A percentile compares a stretch with the other conserved stretches of the same genome.
phyloP scores from a whole-genome alignment of 2,329 filamentous ascomycete species.

The Beauveria sp. region DNA sequence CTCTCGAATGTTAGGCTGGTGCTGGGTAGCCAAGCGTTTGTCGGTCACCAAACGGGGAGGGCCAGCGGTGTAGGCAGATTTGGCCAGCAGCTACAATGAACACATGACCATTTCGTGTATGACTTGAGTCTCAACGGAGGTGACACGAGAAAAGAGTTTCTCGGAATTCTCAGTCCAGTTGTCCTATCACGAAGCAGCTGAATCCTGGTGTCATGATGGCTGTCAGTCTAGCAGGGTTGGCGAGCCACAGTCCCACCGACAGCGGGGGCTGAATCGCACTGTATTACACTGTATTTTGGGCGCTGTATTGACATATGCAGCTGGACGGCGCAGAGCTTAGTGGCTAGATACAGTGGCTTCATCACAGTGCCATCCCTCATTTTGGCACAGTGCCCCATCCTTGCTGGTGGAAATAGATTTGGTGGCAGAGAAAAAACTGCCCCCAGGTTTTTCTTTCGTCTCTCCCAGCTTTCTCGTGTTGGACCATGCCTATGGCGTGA shows the following conservation, averaged over 20 bases:
- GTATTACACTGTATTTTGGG: conserved; percentile 4
- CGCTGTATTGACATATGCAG: neutral
- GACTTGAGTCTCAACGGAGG: neutral
- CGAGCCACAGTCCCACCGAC: conserved; percentile 4
- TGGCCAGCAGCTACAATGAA: neutral
- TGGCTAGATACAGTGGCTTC: no score
- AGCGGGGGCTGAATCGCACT: conserved; percentile 5
- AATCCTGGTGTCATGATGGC: neutral
- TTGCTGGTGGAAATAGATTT: neutral
- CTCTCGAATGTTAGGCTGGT: neutral
- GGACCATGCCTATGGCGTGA: conserved; percentile 18
- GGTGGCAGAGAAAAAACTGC: conserved; percentile 4
- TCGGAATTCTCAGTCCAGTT: neutral
- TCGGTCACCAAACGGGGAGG: conserved; percentile 7
- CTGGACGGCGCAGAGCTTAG: neutral
- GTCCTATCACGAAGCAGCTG: neutral
- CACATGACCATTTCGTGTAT: conserved; percentile 15
- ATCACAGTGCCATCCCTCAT: neutral
- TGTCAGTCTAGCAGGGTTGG: neutral
- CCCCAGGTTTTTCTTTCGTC: conserved; percentile 14
- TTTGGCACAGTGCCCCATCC: conserved; percentile 1
- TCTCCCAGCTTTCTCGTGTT: conserved; percentile 17
- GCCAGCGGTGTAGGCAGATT: neutral
- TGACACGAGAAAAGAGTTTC: neutral
- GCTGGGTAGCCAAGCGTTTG: neutral